These are phyloP conservation scores for Ophiorrhiza pumila DNA, from an alignment of 257 asterid genomes.

Conservation along the genomic window DNA sequence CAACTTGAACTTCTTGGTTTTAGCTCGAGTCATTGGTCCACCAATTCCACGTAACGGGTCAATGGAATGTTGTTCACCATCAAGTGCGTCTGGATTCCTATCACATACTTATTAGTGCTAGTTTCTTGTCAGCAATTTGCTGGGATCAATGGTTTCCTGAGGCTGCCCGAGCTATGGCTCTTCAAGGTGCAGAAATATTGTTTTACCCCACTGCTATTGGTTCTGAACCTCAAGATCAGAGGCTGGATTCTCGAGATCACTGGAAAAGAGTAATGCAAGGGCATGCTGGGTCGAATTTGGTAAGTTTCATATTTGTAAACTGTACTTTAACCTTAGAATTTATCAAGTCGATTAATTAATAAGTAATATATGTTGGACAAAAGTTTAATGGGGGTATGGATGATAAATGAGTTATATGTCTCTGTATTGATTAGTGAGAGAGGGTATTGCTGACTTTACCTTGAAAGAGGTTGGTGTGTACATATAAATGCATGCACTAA, in stretches of 20 bases:
- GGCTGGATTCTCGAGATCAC: slow-evolving; percentile 93
- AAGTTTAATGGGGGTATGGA: not conserved
- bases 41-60: no score
- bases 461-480: not conserved
- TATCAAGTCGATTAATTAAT: no score
- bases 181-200: slow-evolving; percentile 94
- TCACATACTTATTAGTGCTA: not conserved
- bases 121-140: slow-evolving; percentile 66
- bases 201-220: slow-evolving; percentile 98
- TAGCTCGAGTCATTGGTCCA: no score
- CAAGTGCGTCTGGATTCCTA: no score
- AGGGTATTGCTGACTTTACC: not conserved
- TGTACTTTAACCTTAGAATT: not conserved
- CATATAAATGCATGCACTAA: not conserved
- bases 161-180: slow-evolving; percentile 97
- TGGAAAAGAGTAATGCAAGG: slow-evolving; percentile 99
- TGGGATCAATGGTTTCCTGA: slow-evolving; percentile 99
- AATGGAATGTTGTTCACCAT: no score
- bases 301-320: slow-evolving; percentile 27
- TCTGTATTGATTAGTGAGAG: not conserved
- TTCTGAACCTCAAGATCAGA: slow-evolving; percentile 94
- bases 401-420: not conserved
- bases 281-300: slow-evolving; percentile 96
- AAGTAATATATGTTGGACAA: not conserved
- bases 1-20: no score